phyloP scores from a whole-genome alignment of 1,284 basidiomycete species.

The Exsudoporus floridanus region DNA sequence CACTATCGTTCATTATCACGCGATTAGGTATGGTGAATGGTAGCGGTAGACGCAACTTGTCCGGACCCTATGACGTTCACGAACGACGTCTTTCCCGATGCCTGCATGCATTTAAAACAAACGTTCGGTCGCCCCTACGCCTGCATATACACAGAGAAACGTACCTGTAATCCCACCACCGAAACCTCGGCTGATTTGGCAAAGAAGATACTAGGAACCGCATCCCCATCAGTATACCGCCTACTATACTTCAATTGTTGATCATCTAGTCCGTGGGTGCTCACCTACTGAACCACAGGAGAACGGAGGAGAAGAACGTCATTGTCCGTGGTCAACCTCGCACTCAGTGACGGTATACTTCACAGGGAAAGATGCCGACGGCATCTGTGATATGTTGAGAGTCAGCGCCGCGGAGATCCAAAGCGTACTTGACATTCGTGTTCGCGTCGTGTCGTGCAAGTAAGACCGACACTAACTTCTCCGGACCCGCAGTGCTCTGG shows the following conservation, averaged over 20 bases:
- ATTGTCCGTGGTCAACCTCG: slow-evolving; percentile 12
- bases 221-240: not conserved
- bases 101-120: slow-evolving; percentile 46
- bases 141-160: not conserved
- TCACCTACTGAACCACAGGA: slow-evolving; percentile 69
- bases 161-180: slow-evolving; percentile 88
- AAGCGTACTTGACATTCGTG: not conserved
- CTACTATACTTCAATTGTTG: not conserved
- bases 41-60: slow-evolving; percentile 51
- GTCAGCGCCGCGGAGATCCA: slow-evolving; percentile 18
- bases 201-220: slow-evolving; percentile 68
- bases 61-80: slow-evolving; percentile 88
- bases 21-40: not conserved
- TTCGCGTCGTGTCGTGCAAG: not conserved
- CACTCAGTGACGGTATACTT: not conserved
- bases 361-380: slow-evolving; percentile 1
- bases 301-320: slow-evolving; percentile 60
- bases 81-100: slow-evolving; percentile 93
- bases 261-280: slow-evolving; percentile 12
- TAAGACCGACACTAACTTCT: not conserved
- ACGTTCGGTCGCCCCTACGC: slow-evolving; percentile 12
- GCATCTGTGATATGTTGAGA: not conserved
- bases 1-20: slow-evolving; percentile 46
- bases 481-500: no score
- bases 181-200: slow-evolving; percentile 90